phyloP scores from a whole-genome alignment of 1,284 basidiomycete genomes.

The Tausonia pullulans region DNA sequence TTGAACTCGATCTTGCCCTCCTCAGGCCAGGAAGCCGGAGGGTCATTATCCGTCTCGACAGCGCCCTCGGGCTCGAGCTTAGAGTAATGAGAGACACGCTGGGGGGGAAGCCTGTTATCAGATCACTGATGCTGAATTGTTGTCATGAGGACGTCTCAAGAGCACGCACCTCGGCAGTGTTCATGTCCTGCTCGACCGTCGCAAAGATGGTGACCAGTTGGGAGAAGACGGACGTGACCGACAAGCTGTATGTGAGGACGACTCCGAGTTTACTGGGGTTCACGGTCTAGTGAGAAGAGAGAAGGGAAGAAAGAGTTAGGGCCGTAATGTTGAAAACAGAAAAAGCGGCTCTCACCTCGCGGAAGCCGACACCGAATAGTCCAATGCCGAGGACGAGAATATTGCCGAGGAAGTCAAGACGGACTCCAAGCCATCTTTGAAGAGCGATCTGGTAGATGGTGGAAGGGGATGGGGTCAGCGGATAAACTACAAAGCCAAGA shows the following conservation, averaged over 20 bases:
- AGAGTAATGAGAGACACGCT: slow-evolving; percentile 29
- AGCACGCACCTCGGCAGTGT: slow-evolving; percentile 34
- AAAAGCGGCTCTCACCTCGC: slow-evolving; percentile 1
- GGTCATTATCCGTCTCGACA: slow-evolving; percentile 39
- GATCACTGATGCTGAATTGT: not conserved
- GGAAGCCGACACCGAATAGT: slow-evolving; percentile 27
- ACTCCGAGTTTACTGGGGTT: slow-evolving; percentile 28
- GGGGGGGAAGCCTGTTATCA: slow-evolving; percentile 24
- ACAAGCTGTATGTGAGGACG: slow-evolving; percentile 29
- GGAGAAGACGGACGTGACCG: slow-evolving; percentile 19
- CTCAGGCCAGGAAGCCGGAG: slow-evolving; percentile 51
- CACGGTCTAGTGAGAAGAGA: slow-evolving; percentile 19
- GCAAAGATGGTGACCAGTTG: slow-evolving; percentile 18
- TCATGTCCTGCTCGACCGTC: slow-evolving; percentile 19
- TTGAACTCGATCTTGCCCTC: slow-evolving; percentile 48
- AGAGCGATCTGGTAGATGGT: not conserved
- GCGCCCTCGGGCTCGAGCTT: slow-evolving; percentile 26
- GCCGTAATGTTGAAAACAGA: not conserved
- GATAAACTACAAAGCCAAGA: not conserved
- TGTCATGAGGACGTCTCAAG: not conserved
- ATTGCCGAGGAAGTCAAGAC: slow-evolving; percentile 26
- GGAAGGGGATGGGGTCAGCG: not conserved
- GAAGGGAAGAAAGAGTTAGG: not conserved
- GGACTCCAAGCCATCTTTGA: slow-evolving; percentile 19
- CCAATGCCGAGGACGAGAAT: slow-evolving; percentile 23